Percentiles rank a stretch among this genome's conserved stretches.
phyloP scores from a whole-genome alignment of 805 yeast species.

The Blastobotrys peoriensis region DNA sequence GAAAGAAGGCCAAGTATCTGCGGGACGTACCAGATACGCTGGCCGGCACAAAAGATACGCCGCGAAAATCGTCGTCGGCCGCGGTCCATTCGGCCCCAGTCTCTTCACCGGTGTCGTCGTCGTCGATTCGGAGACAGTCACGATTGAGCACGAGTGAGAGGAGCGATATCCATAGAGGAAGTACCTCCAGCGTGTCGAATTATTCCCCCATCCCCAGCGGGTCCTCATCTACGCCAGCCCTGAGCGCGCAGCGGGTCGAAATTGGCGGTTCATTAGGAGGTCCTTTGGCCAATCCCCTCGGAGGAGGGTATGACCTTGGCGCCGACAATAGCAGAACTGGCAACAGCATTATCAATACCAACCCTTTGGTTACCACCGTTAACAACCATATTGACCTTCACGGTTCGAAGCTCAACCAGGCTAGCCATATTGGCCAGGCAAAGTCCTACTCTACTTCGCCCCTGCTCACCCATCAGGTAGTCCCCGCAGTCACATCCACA shows the following conservation, averaged over 20 bases:
- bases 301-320: neutral
- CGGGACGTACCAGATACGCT: slow-evolving; percentile 46
- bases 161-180: no score
- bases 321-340: neutral
- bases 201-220: neutral
- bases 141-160: neutral
- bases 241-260: neutral
- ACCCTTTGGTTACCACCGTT: neutral
- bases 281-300: neutral
- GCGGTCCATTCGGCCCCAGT: neutral
- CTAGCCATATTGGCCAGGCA: neutral
- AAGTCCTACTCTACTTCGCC: neutral
- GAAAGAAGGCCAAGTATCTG: slow-evolving; percentile 80
- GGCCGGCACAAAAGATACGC: slow-evolving; percentile 6
- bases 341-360: neutral
- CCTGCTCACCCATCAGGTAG: neutral
- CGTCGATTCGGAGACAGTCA: neutral
- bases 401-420: neutral
- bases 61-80: neutral
- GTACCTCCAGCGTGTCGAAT: neutral
- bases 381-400: neutral
- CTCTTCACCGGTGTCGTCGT: neutral
- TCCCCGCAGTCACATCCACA: neutral
- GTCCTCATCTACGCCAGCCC: neutral
- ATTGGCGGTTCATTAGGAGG: neutral